A percentile compares a stretch with the other conserved stretches of the same genome.
phyloP scores from a whole-genome alignment of 1,139 yeast genomes.

The Hemisphaericaspora xylanilytica region DNA sequence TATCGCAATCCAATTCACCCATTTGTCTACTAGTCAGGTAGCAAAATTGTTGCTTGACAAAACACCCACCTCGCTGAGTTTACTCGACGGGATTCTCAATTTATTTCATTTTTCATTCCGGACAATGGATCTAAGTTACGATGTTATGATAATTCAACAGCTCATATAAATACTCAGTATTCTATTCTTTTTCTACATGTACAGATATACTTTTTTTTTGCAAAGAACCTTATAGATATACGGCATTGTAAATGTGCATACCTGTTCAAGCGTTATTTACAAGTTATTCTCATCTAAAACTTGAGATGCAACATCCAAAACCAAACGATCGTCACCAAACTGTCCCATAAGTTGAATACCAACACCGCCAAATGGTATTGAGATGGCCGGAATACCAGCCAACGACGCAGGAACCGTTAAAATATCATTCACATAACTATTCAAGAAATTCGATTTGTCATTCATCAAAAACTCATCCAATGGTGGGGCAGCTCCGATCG shows the following conservation, averaged over 20 bases:
- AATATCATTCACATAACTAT: slow-evolving; percentile 74
- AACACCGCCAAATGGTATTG: slow-evolving; percentile 58
- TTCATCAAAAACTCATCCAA: slow-evolving; percentile 38
- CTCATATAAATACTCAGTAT: slow-evolving; percentile 18
- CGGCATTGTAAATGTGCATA: no score
- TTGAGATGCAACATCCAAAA: slow-evolving; percentile 41
- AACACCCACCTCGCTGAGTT: no score
- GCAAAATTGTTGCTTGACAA: no score
- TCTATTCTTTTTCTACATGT: slow-evolving; percentile 4
- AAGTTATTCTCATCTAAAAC: not conserved
- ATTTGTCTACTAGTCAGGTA: not conserved
- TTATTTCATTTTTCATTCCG: slow-evolving; percentile 2
- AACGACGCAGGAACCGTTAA: slow-evolving; percentile 88
- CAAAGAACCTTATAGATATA: slow-evolving; percentile 3
- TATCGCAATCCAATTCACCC: slow-evolving; percentile 6
- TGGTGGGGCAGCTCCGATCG: slow-evolving; percentile 58
- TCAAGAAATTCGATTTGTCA: slow-evolving; percentile 47
- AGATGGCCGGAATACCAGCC: slow-evolving; percentile 86
- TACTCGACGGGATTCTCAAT: slow-evolving; percentile 1
- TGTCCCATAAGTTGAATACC: slow-evolving; percentile 83
- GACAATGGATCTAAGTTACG: slow-evolving; percentile 18
- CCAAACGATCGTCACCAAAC: slow-evolving; percentile 71
- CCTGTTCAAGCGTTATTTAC: slow-evolving; percentile 7
- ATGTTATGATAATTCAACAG: slow-evolving; percentile 42
- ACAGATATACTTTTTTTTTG: slow-evolving; percentile 3